Evolutionary conservation across 2,329 filamentous ascomycete species (phyloP).

Genomic region (Sarocladium brachiariae): DNA sequence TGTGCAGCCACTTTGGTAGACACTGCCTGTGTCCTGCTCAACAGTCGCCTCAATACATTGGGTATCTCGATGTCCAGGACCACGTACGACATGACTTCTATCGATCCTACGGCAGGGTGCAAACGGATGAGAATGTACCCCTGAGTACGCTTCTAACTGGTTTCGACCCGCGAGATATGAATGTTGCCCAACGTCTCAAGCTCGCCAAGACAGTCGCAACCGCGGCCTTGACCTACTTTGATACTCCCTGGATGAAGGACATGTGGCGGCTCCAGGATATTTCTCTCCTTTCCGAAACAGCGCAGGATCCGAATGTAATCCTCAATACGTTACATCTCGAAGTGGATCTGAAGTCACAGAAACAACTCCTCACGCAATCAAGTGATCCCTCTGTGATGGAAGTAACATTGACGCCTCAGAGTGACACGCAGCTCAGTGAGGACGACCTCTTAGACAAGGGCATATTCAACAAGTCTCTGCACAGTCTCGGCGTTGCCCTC

Average conservation of each 20-base stretch:
- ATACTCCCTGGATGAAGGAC: constrained; percentile 6
- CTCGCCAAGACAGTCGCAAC: neutral
- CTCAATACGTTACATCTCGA: neutral
- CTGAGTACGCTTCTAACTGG: neutral
- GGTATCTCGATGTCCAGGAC: constrained; percentile 3
- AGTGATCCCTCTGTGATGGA: neutral
- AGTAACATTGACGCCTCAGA: neutral
- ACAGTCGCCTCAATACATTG: neutral
- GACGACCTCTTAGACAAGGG: neutral
- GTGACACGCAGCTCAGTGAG: neutral
- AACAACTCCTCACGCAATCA: neutral
- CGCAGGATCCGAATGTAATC: constrained; percentile 1
- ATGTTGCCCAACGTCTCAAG: neutral
- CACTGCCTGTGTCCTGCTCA: neutral
- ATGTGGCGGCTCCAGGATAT: constrained; percentile 1
- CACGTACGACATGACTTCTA: constrained; percentile 4
- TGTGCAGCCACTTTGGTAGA: constrained; percentile 1
- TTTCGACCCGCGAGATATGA: constrained; percentile 3
- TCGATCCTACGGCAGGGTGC: neutral
- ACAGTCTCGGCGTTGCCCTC: constrained; percentile 2
- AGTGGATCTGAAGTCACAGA: neutral
- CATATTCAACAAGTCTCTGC: constrained; percentile 4
- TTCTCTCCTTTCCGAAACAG: neutral
- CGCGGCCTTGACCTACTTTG: neutral
- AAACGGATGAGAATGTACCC: constrained; percentile 5